Conservation (phyloP, 306 rosid species). For the Trichosanthes truncata region DNA sequence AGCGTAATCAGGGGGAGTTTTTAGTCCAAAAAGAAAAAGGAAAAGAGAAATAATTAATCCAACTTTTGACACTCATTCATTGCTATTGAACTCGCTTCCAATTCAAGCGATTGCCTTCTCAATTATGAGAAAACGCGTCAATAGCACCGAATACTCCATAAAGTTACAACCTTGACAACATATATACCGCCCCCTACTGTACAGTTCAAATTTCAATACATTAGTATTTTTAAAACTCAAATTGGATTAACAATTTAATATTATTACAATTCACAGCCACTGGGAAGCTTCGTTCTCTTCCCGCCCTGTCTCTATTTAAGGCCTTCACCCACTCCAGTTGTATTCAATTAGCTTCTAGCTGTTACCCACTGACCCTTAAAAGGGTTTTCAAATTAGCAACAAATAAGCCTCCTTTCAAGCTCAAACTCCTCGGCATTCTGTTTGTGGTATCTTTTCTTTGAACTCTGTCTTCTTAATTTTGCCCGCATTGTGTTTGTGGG, state of each 20-base stretch:
- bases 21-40: not conserved
- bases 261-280: not conserved
- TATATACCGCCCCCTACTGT: not conserved
- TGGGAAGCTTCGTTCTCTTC: constrained; percentile 13
- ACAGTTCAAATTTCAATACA: not conserved
- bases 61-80: not conserved
- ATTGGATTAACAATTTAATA: not conserved
- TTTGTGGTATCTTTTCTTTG: not conserved
- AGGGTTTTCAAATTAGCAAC: not conserved
- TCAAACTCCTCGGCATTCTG: not conserved
- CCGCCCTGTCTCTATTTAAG: constrained; percentile 30
- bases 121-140: constrained; percentile 11
- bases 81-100: not conserved
- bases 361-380: not conserved
- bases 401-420: not conserved
- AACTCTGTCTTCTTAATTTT: not conserved
- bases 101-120: not conserved
- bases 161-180: not conserved
- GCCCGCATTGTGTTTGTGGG: not conserved
- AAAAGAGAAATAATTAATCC: not conserved
- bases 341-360: not conserved
- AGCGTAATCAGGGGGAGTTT: constrained; percentile 5
- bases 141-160: not conserved
- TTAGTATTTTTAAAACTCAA: not conserved
- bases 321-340: constrained; percentile 12